phyloP scores from a whole-genome alignment of 768 basidiomycete genomes.

The Hortiboletus campestris region DNA sequence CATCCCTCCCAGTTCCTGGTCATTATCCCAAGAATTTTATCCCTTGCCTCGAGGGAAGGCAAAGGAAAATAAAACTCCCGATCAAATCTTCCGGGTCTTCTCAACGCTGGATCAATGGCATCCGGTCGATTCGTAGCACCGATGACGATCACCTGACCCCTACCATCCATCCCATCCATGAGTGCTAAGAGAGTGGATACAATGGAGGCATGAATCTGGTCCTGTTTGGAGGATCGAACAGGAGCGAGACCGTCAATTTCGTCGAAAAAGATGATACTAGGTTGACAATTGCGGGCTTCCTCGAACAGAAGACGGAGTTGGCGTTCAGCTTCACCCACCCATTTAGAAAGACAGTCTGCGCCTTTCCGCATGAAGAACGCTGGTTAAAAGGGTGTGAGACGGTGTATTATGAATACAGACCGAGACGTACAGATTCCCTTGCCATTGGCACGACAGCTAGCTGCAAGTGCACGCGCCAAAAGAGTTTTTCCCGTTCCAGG shows the following conservation, averaged over 20 bases:
- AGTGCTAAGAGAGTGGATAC: conserved; percentile 93
- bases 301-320: conserved; percentile 94
- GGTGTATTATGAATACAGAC: neutral
- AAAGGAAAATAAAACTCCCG: conserved; percentile 97
- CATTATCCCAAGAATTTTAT: conserved; percentile 88
- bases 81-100: conserved; percentile 94
- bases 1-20: conserved; percentile 89
- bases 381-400: conserved; percentile 28
- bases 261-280: conserved; percentile 98
- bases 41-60: conserved; percentile 78
- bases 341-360: conserved; percentile 95
- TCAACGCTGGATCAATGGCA: conserved; percentile 93
- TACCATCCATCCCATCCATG: conserved; percentile 99
- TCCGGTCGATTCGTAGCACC: conserved; percentile 98
- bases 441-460: conserved; percentile 84
- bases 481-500: conserved; percentile 99
- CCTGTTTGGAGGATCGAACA: conserved; percentile 96
- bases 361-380: conserved; percentile 99
- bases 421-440: conserved; percentile 83
- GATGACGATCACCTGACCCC: conserved; percentile 96
- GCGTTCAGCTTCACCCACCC: conserved; percentile 98
- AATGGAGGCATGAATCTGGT: conserved; percentile 97
- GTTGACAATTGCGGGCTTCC: conserved; percentile 88
- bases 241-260: conserved; percentile 99
- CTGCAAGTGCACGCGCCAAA: conserved; percentile 89